phyloP scores from a whole-genome alignment of 2,329 filamentous ascomycete genomes.

The Dothidotthia symphoricarpi region DNA sequence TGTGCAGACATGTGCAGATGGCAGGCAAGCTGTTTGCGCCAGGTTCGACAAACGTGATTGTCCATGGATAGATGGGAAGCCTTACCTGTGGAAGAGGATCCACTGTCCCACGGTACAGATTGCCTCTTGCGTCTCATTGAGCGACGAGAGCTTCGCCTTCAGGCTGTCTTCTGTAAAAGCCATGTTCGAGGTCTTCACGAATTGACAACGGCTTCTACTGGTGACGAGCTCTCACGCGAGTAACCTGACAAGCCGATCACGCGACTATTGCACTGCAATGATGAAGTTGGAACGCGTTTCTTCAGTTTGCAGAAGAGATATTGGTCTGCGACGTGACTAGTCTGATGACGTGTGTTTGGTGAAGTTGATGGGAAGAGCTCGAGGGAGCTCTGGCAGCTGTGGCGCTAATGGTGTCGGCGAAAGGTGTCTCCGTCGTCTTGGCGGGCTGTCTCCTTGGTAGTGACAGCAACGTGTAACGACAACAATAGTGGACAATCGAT shows the following conservation, averaged over 20 bases:
- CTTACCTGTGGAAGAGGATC: conserved; percentile 98
- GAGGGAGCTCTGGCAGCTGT: conserved; percentile 13
- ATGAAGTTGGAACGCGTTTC: conserved; percentile 5
- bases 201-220: conserved; percentile 15
- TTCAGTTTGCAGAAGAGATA: conserved; percentile 6
- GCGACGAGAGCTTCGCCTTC: conserved; percentile 85
- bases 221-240: conserved; percentile 23
- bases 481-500: conserved; percentile 22
- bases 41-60: not conserved
- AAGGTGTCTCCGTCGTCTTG: conserved; percentile 19
- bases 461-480: conserved; percentile 13
- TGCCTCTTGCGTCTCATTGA: conserved; percentile 97
- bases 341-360: conserved; percentile 21
- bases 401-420: conserved; percentile 23
- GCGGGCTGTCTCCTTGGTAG: conserved; percentile 12
- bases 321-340: conserved; percentile 14
- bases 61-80: conserved; percentile 4
- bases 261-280: conserved; percentile 1
- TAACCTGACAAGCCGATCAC: conserved; percentile 10
- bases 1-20: not conserved
- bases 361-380: conserved; percentile 14
- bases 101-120: conserved; percentile 96
- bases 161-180: conserved; percentile 95
- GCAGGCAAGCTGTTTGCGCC: conserved; percentile 6
- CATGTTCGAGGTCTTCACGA: conserved; percentile 56